A percentile compares a stretch with the other conserved stretches of the same genome.
Evolutionary conservation across 805 yeast genomes (phyloP).

Genomic region (Saccharomycopsis microspora): DNA sequence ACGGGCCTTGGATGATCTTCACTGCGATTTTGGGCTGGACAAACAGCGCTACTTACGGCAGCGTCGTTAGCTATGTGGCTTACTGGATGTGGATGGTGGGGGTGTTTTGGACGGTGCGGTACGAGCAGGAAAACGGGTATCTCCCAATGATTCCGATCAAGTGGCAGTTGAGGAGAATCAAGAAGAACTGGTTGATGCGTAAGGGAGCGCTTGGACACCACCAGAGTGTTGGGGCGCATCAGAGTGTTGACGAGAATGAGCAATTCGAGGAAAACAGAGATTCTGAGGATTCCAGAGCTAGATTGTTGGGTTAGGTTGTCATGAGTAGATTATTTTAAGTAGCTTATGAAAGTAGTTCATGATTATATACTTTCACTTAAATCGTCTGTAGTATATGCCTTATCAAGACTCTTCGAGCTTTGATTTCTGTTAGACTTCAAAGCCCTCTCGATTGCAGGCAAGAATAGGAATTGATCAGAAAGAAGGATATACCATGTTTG

Average conservation of each 20-base stretch:
- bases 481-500: too few species aligned
- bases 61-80: constrained; percentile 57
- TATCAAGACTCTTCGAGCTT: too few species aligned
- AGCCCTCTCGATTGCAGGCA: too few species aligned
- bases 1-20: constrained; percentile 83
- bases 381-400: too few species aligned
- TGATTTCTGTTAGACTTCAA: too few species aligned
- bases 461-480: too few species aligned
- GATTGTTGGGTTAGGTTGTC: neutral
- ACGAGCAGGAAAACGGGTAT: constrained; percentile 47
- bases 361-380: too few species aligned
- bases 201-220: constrained; percentile 6
- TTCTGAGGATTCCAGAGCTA: neutral
- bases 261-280: neutral
- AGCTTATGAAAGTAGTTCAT: too few species aligned
- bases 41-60: constrained; percentile 83
- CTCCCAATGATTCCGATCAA: constrained; percentile 49
- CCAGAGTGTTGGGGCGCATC: constrained; percentile 5
- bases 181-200: constrained; percentile 21
- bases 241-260: neutral
- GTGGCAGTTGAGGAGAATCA: constrained; percentile 46
- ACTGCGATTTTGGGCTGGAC: constrained; percentile 91
- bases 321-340: neutral
- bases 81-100: constrained; percentile 50
- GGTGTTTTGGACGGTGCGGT: constrained; percentile 33